A percentile compares a stretch with the other conserved stretches of the same genome.
These are phyloP conservation scores for Podospora australis DNA, from an alignment of 495 filamentous ascomycete species.

Conservation along the genomic window DNA sequence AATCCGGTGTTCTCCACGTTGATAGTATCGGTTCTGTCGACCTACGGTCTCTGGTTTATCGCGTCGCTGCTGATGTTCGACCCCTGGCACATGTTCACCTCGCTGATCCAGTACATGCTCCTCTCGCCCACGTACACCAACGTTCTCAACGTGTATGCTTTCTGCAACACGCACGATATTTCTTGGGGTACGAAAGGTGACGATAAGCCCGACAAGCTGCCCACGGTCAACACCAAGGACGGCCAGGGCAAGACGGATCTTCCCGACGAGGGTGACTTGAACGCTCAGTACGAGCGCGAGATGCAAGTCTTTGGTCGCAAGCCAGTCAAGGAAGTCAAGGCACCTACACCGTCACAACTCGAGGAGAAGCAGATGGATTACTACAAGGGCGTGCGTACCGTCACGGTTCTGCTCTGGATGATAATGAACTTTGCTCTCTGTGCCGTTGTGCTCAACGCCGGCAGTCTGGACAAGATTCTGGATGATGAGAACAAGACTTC, in stretches of 20 bases:
- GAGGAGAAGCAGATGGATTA: slow-evolving; percentile 92
- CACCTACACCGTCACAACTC: slow-evolving; percentile 48
- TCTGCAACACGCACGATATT: slow-evolving; percentile 99
- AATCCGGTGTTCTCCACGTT: slow-evolving; percentile 90
- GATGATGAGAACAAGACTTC: slow-evolving; percentile 34
- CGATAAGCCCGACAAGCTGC: slow-evolving; percentile 88
- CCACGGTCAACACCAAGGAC: slow-evolving; percentile 75
- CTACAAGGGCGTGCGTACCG: slow-evolving; percentile 89
- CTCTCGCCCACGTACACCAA: slow-evolving; percentile 99
- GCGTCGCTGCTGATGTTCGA: slow-evolving; percentile 94
- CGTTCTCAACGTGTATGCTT: slow-evolving; percentile 97
- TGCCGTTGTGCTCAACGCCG: slow-evolving; percentile 81
- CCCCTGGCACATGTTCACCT: slow-evolving; percentile 98
- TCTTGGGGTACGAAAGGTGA: slow-evolving; percentile 99
- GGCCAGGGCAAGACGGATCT: slow-evolving; percentile 93
- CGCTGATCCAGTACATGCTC: slow-evolving; percentile 91
- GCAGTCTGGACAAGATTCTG: slow-evolving; percentile 65
- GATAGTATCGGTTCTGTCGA: slow-evolving; percentile 84
- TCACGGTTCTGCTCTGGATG: slow-evolving; percentile 93
- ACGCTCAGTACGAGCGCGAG: slow-evolving; percentile 90
- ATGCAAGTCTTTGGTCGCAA: slow-evolving; percentile 63
- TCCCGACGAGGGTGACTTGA: slow-evolving; percentile 73
- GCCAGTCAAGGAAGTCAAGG: slow-evolving; percentile 60
- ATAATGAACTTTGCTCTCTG: slow-evolving; percentile 87
- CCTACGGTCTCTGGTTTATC: slow-evolving; percentile 90